A percentile compares a stretch with the other conserved stretches of the same genome.
Evolutionary conservation across 163 green algal genomes (phyloP).

Genomic region (Prototheca wickerhamii): DNA sequence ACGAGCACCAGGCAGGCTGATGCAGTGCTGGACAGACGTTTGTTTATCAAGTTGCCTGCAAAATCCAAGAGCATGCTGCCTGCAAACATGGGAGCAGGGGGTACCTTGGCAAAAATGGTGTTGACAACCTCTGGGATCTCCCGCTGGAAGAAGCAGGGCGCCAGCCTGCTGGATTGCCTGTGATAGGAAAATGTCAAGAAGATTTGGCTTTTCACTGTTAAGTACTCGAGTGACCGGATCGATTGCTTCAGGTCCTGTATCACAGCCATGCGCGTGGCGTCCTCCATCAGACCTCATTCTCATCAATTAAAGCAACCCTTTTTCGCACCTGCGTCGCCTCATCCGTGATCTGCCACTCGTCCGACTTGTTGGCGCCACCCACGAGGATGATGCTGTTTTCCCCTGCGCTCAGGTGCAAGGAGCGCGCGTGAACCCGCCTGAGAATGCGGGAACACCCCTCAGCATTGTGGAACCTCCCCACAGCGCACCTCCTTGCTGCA

Average conservation of each 20-base stretch:
- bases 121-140: slow-evolving; percentile 86
- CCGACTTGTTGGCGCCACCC: slow-evolving; percentile 50
- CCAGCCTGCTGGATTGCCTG: slow-evolving; percentile 49
- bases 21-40: neutral
- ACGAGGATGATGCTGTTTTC: slow-evolving; percentile 94
- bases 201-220: too few species aligned
- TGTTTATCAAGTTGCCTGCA: neutral
- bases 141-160: slow-evolving; percentile 74
- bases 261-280: too few species aligned
- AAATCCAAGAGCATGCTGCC: too few species aligned
- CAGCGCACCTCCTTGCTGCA: slow-evolving; percentile 55
- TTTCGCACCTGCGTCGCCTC: slow-evolving; percentile 18
- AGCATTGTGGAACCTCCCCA: too few species aligned
- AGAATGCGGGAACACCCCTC: too few species aligned
- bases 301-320: slow-evolving; percentile 4
- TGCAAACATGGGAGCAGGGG: neutral
- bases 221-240: too few species aligned
- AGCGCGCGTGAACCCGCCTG: too few species aligned
- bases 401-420: slow-evolving; percentile 47
- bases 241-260: too few species aligned
- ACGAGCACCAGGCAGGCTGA: neutral
- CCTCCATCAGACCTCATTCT: too few species aligned
- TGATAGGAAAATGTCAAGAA: too few species aligned
- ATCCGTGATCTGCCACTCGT: slow-evolving; percentile 51
- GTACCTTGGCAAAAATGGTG: slow-evolving; percentile 44